phyloP scores from a whole-genome alignment of 2,329 filamentous ascomycete genomes.

The Cladosporium sp. region DNA sequence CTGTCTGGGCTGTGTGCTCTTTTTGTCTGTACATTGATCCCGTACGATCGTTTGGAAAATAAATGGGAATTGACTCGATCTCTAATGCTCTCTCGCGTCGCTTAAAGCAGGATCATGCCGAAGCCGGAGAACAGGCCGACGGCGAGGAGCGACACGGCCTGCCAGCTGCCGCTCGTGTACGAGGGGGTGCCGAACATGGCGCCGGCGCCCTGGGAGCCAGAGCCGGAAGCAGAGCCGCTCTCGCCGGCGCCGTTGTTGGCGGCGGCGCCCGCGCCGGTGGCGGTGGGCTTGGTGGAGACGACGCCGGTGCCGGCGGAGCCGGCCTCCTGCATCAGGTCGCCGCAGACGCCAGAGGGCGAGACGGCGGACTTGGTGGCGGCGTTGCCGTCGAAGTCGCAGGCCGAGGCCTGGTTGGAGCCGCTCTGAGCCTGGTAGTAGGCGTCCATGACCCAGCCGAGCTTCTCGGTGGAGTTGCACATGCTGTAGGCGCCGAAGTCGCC shows the following conservation, averaged over 20 bases:
- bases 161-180: constrained; percentile 22
- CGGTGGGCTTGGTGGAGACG: constrained; percentile 45
- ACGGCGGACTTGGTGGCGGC: constrained; percentile 50
- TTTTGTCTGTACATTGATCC: too few relatives aligned
- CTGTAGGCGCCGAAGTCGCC: constrained; percentile 71
- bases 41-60: too few relatives aligned
- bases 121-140: constrained; percentile 25
- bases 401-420: constrained; percentile 36
- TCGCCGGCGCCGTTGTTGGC: constrained; percentile 21
- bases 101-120: constrained; percentile 30
- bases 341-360: constrained; percentile 49
- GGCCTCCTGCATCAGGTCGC: constrained; percentile 54
- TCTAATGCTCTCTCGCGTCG: neutral
- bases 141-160: constrained; percentile 17
- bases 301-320: constrained; percentile 54
- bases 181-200: constrained; percentile 16
- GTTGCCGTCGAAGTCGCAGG: constrained; percentile 67
- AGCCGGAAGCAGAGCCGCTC: constrained; percentile 17
- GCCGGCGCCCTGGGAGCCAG: constrained; percentile 18
- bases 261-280: constrained; percentile 29
- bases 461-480: constrained; percentile 65
- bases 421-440: constrained; percentile 60
- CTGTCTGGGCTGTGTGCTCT: too few relatives aligned
- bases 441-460: constrained; percentile 69
- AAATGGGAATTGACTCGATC: too few relatives aligned